A percentile compares a stretch with the other conserved stretches of the same genome.
phyloP scores from a whole-genome alignment of 768 basidiomycete species.

The Russula sp. region DNA sequence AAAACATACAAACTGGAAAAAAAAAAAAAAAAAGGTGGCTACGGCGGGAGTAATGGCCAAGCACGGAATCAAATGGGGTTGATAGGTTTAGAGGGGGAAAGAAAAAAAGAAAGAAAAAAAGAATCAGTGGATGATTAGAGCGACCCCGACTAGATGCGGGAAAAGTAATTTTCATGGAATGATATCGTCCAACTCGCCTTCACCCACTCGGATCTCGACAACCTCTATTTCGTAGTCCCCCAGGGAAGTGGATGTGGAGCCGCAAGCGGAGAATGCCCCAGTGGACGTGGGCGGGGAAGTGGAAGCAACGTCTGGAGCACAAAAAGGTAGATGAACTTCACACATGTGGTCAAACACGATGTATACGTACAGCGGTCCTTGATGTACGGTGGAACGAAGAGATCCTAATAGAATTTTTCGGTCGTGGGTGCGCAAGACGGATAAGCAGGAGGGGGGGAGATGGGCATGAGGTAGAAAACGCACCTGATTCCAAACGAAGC shows the following conservation, averaged over 20 bases:
- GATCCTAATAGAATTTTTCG: slow-evolving; percentile 43
- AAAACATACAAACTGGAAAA: background rate
- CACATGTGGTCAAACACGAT: background rate
- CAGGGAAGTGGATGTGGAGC: slow-evolving; percentile 48
- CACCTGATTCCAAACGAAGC: slow-evolving; percentile 90
- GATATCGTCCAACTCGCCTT: slow-evolving; percentile 70
- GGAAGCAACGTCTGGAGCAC: slow-evolving; percentile 62
- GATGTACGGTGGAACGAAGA: slow-evolving; percentile 84
- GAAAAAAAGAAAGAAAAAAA: background rate
- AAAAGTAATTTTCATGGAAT: slow-evolving; percentile 43
- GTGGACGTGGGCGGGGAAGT: slow-evolving; percentile 71
- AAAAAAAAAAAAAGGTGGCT: background rate
- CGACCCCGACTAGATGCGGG: background rate
- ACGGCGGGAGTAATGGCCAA: background rate
- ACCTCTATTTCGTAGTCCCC: slow-evolving; percentile 82
- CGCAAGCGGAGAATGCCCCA: slow-evolving; percentile 62
- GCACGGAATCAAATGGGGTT: background rate
- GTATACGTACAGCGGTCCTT: slow-evolving; percentile 76
- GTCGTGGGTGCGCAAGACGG: slow-evolving; percentile 2
- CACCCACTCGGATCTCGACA: slow-evolving; percentile 78
- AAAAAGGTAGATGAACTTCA: background rate
- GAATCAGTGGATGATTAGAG: slow-evolving; percentile 1
- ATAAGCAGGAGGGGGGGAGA: background rate
- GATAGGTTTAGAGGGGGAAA: background rate
- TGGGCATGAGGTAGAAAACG: slow-evolving; percentile 22